Base-by-base conservation (phyloP, 768 basidiomycete species). In the Suillus paluster region DNA sequence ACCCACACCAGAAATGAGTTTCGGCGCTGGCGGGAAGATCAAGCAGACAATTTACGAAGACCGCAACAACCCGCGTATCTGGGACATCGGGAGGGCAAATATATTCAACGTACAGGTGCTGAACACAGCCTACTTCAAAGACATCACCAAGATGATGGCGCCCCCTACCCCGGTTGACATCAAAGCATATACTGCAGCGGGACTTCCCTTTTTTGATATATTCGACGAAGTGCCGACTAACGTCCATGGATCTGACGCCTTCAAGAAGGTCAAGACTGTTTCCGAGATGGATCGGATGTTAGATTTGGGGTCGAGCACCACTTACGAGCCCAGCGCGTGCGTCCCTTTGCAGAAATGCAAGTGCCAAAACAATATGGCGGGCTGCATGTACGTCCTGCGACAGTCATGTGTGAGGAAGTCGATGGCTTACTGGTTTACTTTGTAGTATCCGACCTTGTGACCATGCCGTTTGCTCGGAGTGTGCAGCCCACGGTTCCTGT, bases 61-160 rank as follows among this genome's bases (percentile, higher is more conserved):
- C 10, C 21, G 5, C 14, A 53, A 53, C 8, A 53, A 34, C n/a
- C 52, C 30, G 12, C 7, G 33, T 36, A 53, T 53, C 33, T 53
- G 33, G 33, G 50, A 34, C 14, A 11, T 21, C 3, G n/a, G n/a
- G 33, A 53, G 33, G 30, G 50, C 33, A 21, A 53, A 34, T n/a
- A 33, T 53, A 2, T 53, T 53, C 33, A 53, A 53, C 14, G 50
- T 53, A 21, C 50, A 53, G 21, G 50, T 53, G 12, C 33, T 53
- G 50, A 53, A 53, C 12, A 33, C 50, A 11, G n/a, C n/a, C 33
- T 27, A 14, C 11, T 53, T 53, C 14, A 33, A 53, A 34, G 19
- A 53, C 7, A 21, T 53, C 21, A 53, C 52, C n/a, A 53, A 53
- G 11, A 53, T 53, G 33, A 34, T 53, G 52, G 52, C 52, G 21